Evolutionary conservation across 345 rosid species (phyloP), one percentile per base, ranked within the genome.

Genomic region (Eucalyptus rudis): DNA sequence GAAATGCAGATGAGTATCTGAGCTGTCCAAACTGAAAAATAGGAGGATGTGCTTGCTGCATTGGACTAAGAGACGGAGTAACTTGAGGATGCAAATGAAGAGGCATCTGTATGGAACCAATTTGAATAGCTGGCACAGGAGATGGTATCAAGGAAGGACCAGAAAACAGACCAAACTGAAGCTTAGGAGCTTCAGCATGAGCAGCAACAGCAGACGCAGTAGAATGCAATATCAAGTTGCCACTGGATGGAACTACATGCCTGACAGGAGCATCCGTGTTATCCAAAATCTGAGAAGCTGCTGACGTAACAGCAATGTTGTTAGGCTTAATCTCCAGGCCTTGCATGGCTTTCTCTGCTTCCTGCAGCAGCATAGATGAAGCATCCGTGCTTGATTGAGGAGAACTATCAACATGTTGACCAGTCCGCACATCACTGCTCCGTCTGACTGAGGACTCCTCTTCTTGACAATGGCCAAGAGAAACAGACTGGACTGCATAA

Each of bases 81-180:
- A 92, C 93, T 68, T 94, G 98, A 54, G 98, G 95, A 93, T 95
- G 95, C 76, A 98, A 91, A 93, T 95, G 97, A 92, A 98, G 99
- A 89, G 99, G 99, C 99, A 97, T 97, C 94, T 97, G 98, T 91
- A 98, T 98, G 89, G 99, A 96, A 92, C 99, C 99, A 91, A 98
- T 98, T 93, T 98, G 99, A 91, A 98, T 98, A 88, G 99, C 99
- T 86, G 98, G 99, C 90, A 95, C 94, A 49, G 99, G 97, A 84
- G 99, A 95, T 87, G 99, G 98, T 88, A 97, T 95, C 90, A 98
- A 89, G 56, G 99, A 93, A 87, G 97, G 99, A 89, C 99, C 97
- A 89, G 99, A 96, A 90, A 98, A 98, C 90, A 98, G 90, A 88
- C 99, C 99, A 92, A 98, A 98, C 91, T 96, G 99, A 89, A 97